Conservation (phyloP, 257 asterid species). For the Solanum bulbocastanum region DNA sequence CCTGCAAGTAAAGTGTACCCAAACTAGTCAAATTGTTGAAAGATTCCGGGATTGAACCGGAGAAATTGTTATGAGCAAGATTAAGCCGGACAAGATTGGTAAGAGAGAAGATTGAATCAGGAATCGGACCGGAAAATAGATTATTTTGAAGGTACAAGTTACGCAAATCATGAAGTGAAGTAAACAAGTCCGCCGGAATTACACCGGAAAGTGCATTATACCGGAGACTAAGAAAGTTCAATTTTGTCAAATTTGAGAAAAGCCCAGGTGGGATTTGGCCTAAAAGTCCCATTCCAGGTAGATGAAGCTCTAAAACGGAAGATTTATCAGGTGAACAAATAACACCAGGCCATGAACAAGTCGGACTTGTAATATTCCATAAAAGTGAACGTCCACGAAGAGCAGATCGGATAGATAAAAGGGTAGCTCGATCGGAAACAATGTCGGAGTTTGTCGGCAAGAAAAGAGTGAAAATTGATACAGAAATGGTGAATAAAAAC, state of each 20-base stretch:
- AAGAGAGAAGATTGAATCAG: conserved; percentile 42
- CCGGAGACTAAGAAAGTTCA: conserved; percentile 74
- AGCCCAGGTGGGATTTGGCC: conserved; percentile 53
- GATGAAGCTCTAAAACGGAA: conserved; percentile 54
- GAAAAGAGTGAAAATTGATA: conserved; percentile 10
- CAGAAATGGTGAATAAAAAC: neutral
- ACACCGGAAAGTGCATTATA: conserved; percentile 65
- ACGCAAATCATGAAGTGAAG: conserved; percentile 42
- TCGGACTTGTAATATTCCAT: conserved; percentile 61
- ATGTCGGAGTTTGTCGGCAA: conserved; percentile 38
- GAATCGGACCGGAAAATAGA: conserved; percentile 48
- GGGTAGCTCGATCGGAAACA: conserved; percentile 71
- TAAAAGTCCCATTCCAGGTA: conserved; percentile 83
- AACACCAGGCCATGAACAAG: conserved; percentile 77
- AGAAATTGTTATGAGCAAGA: conserved; percentile 59
- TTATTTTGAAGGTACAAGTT: conserved; percentile 65
- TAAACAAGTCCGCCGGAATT: conserved; percentile 49
- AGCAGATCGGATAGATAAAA: conserved; percentile 56
- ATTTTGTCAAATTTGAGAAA: conserved; percentile 46
- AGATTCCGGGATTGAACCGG: conserved; percentile 49
- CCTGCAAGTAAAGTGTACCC: conserved; percentile 71
- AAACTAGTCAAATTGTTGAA: conserved; percentile 57
- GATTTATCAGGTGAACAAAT: conserved; percentile 44
- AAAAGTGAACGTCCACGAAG: conserved; percentile 69
- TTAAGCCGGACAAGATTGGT: conserved; percentile 52